Base-by-base conservation (phyloP, 228 moss, liverwort and hornwort genomes). In the Sphagnum magellanicum region DNA sequence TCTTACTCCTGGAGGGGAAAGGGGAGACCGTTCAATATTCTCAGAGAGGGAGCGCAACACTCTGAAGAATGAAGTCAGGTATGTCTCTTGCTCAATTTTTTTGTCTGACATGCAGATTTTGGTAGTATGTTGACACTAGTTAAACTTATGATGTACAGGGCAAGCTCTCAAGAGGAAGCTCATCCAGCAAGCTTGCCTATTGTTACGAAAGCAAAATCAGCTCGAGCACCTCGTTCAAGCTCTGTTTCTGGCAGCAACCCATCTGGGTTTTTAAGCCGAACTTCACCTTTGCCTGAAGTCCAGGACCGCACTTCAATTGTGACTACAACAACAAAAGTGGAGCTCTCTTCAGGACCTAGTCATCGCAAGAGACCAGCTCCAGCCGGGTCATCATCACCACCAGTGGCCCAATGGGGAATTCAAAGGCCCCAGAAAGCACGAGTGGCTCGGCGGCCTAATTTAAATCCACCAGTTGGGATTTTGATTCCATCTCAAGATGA, bases 301-400 rank as follows among this genome's bases (percentile, higher is more conserved):
- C 93, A 94, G 59, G 97, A 98, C 67, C 86, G 90, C 55, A 73
- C 79, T 61, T 77, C 89, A 47, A 78, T 73, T 13, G 78, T 71
- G 64, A 76, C 70, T 74, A 76, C 76, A 50, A 75, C 78, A 50
- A 75, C 78, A 4, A 87, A 83, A 75, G 61, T 70, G 8, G 87
- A 84, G 70, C 71, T 73, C 49, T 69, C 84, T 48, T 50, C 82
- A 59, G 89, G 85, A 52, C 77, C 90, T n/a, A 67, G 76, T 51
- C 93, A 90, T 73, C 85, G 94, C 46, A 98, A 98, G 83, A 87
- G 98, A 82, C 90, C 90, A 46, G 94, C 93, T 50, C 90, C 93
- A 15, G 90, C 97, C 53, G 79, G 87, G 73, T 97, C 97, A 53
- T 87, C 91, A 11, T 94, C 98, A 50, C 98, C 94, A 46, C 90